phyloP scores from a whole-genome alignment of 257 asterid genomes.

The Vinca minor region DNA sequence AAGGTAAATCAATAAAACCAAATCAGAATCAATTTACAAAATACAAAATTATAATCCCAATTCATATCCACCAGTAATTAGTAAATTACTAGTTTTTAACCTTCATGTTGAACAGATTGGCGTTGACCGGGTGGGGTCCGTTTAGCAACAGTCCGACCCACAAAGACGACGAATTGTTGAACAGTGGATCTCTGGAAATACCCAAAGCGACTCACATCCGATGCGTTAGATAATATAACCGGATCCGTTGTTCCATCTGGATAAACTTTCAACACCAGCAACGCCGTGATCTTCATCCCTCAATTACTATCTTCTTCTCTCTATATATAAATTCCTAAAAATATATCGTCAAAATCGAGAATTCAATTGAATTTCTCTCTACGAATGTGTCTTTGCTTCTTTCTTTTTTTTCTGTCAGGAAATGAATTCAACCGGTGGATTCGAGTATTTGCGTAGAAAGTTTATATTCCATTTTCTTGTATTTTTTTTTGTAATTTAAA shows the following conservation, averaged over 20 bases:
- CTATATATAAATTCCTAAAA: not conserved
- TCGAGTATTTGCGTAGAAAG: not conserved
- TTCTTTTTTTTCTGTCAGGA: not conserved
- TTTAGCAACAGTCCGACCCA: conserved; percentile 77
- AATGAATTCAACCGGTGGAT: not conserved
- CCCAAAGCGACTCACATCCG: conserved; percentile 72
- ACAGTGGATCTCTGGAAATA: conserved; percentile 78
- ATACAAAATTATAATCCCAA: not conserved
- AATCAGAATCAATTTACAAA: not conserved
- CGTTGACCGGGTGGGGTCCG: conserved; percentile 73
- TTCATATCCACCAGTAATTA: no score
- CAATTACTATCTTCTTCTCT: no score
- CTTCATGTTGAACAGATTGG: conserved; percentile 88
- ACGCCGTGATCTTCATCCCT: conserved; percentile 83
- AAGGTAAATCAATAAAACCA: not conserved
- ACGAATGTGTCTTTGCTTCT: not conserved
- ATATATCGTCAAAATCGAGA: not conserved
- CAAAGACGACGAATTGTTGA: conserved; percentile 67
- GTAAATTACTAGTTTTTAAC: conserved; percentile 25
- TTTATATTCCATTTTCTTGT: not conserved
- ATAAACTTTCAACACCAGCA: conserved; percentile 61
- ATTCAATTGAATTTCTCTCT: not conserved
- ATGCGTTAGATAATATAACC: conserved; percentile 54
- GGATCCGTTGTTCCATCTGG: conserved; percentile 64
- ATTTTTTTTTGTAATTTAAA: no score